phyloP scores from a whole-genome alignment of 192 early-diverging fungal genomes.

The Mortierella hygrophila region DNA sequence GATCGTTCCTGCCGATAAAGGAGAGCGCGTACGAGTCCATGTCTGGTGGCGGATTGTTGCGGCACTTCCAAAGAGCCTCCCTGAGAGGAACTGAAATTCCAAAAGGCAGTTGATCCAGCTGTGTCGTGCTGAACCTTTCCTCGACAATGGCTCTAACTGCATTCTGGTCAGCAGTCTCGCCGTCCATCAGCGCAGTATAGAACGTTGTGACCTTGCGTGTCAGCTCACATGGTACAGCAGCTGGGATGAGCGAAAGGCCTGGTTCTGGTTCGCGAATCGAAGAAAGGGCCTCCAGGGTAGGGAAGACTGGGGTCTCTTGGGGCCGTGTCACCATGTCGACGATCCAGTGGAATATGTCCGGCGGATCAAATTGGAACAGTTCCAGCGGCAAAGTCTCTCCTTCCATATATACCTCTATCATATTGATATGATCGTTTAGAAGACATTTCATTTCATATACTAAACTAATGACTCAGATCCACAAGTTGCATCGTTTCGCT shows the following conservation, averaged over 20 bases:
- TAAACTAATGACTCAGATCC: too few species aligned
- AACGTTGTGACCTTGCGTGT: conserved; percentile 22
- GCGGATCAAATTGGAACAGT: conserved; percentile 14
- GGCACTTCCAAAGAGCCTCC: conserved; percentile 67
- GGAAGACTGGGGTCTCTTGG: conserved; percentile 19
- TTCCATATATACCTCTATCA: conserved; percentile 29
- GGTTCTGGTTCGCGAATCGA: conserved; percentile 35
- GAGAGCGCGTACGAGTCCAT: conserved; percentile 58
- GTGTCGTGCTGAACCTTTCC: conserved; percentile 33
- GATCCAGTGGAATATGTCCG: conserved; percentile 42
- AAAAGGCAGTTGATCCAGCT: conserved; percentile 66
- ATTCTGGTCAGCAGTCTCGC: conserved; percentile 26
- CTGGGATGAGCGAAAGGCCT: background rate
- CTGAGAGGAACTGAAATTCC: conserved; percentile 66
- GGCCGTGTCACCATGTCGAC: conserved; percentile 20
- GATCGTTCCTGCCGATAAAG: conserved; percentile 64
- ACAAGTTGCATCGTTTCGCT: too few species aligned
- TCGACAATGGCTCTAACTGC: conserved; percentile 59
- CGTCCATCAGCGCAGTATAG: conserved; percentile 24
- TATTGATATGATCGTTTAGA: too few species aligned
- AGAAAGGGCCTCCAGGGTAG: conserved; percentile 22
- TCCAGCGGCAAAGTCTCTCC: background rate
- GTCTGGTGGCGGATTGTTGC: conserved; percentile 56
- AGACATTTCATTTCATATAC: background rate
- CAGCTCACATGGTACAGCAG: conserved; percentile 23